These are phyloP conservation scores for Vaccinium darrowii DNA, from an alignment of 148 eudicot species.

Conservation along the genomic window DNA sequence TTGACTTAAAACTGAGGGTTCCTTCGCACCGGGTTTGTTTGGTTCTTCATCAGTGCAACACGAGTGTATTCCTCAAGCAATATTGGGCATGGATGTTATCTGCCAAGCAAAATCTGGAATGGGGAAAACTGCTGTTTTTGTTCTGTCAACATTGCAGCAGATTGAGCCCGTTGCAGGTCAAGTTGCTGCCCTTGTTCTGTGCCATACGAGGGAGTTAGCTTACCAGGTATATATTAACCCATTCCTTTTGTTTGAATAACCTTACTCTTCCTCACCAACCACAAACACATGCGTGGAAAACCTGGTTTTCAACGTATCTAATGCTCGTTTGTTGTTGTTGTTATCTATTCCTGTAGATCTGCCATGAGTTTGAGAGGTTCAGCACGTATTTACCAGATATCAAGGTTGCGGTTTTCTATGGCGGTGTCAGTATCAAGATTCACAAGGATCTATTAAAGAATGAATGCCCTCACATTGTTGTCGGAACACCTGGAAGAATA, in stretches of 20 bases:
- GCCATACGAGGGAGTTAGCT: slow-evolving; percentile 75
- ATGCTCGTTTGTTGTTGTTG: neutral
- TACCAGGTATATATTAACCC: slow-evolving; percentile 46
- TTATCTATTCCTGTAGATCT: slow-evolving; percentile 39
- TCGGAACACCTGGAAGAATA: slow-evolving; percentile 77
- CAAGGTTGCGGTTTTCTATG: slow-evolving; percentile 72
- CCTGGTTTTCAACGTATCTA: neutral
- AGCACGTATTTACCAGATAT: slow-evolving; percentile 62
- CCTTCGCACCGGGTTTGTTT: slow-evolving; percentile 54
- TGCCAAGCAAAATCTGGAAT: slow-evolving; percentile 86
- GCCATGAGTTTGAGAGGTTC: slow-evolving; percentile 76
- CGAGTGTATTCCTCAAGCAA: slow-evolving; percentile 81
- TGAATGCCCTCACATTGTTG: slow-evolving; percentile 81
- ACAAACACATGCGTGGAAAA: neutral
- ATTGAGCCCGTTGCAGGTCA: slow-evolving; percentile 75
- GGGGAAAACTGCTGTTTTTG: slow-evolving; percentile 86
- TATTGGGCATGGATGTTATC: slow-evolving; percentile 80
- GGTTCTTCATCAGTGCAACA: slow-evolving; percentile 76
- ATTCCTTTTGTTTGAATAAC: neutral
- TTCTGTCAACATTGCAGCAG: slow-evolving; percentile 67
- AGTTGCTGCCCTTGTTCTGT: slow-evolving; percentile 73
- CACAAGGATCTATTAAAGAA: slow-evolving; percentile 74
- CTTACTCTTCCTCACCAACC: neutral
- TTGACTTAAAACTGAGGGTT: slow-evolving; percentile 60
- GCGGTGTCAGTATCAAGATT: slow-evolving; percentile 67